Base-by-base conservation (phyloP, 2,329 filamentous ascomycete genomes). In the Elsinoe perseae region DNA sequence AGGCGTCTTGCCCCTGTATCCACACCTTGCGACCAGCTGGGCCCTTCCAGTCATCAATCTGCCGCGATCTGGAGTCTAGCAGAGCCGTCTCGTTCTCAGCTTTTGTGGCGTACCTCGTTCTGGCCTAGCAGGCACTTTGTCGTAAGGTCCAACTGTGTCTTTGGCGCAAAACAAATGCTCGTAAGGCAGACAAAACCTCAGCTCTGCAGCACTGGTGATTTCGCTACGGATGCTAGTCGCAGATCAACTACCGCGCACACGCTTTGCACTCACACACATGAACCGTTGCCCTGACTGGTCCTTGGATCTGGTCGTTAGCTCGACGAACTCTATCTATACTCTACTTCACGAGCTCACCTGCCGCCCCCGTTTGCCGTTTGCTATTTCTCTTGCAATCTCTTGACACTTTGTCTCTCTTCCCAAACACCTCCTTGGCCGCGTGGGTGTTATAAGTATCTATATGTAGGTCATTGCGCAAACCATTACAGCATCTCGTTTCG, bases 241-340 rank as follows among this genome's bases (percentile, higher is more conserved):
- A 28, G 43, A 48, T 48, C 43, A 30, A 16, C 23, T 48, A 48
- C 43, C 43, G 43, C 23, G 43, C 9, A 6, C 4, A 16, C 23
- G 43, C 12, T 10, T 28, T n/a, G 40, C 40, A 23, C 25, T 28
- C n/a, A 28, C 48, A 18, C 23, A 20, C 28, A 52, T 30, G 48
- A 52, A 52, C 48, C 48, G 48, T 52, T 52, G 48, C 28, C 48
- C 48, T 52, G 48, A 52, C 48, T 52, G 18, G 21, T 52, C 48
- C 30, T 30, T 27, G 28, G 28, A 23, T 28, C 27, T 52, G 30
- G 27, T 27, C n/a, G 27, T 52, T 34, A 23, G 27, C 30, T 52
- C 36, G 3, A 9, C 16, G 28, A 52, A 52, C 48, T 23, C 48
- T 30, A 36, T 36, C n/a, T 23, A 12, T 34, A 18, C 48, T 30